These are phyloP conservation scores for Fusarium penzigii DNA, from an alignment of 2,329 filamentous ascomycete genomes.

Conservation along the genomic window DNA sequence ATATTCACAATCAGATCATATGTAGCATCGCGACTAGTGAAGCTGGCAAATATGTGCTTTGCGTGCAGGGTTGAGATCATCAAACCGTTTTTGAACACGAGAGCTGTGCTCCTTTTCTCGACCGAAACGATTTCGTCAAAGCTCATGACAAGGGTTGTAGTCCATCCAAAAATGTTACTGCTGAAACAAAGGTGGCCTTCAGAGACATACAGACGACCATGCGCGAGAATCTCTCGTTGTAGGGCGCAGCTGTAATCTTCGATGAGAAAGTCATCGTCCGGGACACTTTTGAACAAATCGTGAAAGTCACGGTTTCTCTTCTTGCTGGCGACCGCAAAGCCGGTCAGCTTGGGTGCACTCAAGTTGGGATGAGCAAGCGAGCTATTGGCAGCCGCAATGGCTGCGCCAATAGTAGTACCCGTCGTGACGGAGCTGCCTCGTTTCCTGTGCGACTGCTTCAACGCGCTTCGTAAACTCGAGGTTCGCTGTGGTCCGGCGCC, in stretches of 20 bases:
- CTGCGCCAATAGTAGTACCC: conserved; percentile 66
- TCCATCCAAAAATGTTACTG: conserved; percentile 98
- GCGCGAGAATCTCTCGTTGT: conserved; percentile 91
- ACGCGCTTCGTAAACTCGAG: conserved; percentile 66
- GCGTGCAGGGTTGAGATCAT: conserved; percentile 96
- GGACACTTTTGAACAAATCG: conserved; percentile 89
- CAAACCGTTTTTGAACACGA: conserved; percentile 95
- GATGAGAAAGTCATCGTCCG: conserved; percentile 96
- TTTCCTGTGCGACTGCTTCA: conserved; percentile 63
- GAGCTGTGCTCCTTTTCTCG: conserved; percentile 92
- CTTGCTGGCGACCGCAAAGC: conserved; percentile 94
- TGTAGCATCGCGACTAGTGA: conserved; percentile 90
- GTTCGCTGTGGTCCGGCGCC: conserved; percentile 56
- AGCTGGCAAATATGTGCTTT: conserved; percentile 93
- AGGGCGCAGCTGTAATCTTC: conserved; percentile 98
- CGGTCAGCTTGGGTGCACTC: conserved; percentile 76
- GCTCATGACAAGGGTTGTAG: conserved; percentile 94
- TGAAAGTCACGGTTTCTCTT: conserved; percentile 97
- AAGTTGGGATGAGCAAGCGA: conserved; percentile 66
- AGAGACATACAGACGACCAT: conserved; percentile 92
- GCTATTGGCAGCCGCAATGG: conserved; percentile 68
- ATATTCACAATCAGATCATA: conserved; percentile 98
- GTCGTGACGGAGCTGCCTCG: conserved; percentile 80
- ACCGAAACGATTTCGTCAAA: conserved; percentile 98
- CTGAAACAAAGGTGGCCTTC: conserved; percentile 98